Percentiles rank a stretch among this genome's conserved stretches.
Conservation (phyloP, 2,329 filamentous ascomycete species). For the Trichoderma citrinoviride region DNA sequence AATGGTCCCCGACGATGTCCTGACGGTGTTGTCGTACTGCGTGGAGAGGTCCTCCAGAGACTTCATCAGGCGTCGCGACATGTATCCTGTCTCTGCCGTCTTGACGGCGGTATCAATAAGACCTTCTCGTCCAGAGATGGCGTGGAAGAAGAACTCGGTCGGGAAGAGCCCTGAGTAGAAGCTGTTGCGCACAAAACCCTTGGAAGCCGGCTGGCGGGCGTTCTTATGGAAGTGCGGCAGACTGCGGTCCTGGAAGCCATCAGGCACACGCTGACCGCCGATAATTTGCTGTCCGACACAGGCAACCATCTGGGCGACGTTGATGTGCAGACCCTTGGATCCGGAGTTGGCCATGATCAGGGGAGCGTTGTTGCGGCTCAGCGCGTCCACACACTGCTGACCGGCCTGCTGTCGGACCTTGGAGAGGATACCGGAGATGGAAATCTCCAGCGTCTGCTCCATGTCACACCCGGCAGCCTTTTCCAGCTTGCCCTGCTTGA, state of each 20-base stretch:
- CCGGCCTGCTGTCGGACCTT: slow-evolving; percentile 90
- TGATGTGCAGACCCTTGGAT: slow-evolving; percentile 95
- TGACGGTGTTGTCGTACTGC: slow-evolving; percentile 90
- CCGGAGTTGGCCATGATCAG: slow-evolving; percentile 97
- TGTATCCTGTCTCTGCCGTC: slow-evolving; percentile 97
- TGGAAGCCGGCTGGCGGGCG: slow-evolving; percentile 84
- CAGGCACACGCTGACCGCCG: slow-evolving; percentile 82
- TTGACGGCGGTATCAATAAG: slow-evolving; percentile 98
- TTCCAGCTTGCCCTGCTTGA: slow-evolving; percentile 75
- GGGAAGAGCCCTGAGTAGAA: slow-evolving; percentile 92
- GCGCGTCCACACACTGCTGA: slow-evolving; percentile 81
- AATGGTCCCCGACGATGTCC: slow-evolving; percentile 82
- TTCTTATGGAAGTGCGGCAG: slow-evolving; percentile 95
- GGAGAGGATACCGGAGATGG: slow-evolving; percentile 86
- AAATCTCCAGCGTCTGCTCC: slow-evolving; percentile 87
- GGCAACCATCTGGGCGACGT: slow-evolving; percentile 98
- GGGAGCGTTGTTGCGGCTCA: slow-evolving; percentile 89
- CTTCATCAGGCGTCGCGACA: slow-evolving; percentile 98
- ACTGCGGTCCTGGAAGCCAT: slow-evolving; percentile 94
- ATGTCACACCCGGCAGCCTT: slow-evolving; percentile 88
- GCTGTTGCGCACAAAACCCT: slow-evolving; percentile 95
- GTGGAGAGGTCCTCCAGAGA: slow-evolving; percentile 92
- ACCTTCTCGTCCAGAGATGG: slow-evolving; percentile 97
- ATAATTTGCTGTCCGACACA: slow-evolving; percentile 98
- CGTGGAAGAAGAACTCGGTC: slow-evolving; percentile 96